Percentiles rank a stretch among this genome's conserved stretches.
These are phyloP conservation scores for Cladophialophora exuberans DNA, from an alignment of 2,329 filamentous ascomycete species.

Conservation along the genomic window DNA sequence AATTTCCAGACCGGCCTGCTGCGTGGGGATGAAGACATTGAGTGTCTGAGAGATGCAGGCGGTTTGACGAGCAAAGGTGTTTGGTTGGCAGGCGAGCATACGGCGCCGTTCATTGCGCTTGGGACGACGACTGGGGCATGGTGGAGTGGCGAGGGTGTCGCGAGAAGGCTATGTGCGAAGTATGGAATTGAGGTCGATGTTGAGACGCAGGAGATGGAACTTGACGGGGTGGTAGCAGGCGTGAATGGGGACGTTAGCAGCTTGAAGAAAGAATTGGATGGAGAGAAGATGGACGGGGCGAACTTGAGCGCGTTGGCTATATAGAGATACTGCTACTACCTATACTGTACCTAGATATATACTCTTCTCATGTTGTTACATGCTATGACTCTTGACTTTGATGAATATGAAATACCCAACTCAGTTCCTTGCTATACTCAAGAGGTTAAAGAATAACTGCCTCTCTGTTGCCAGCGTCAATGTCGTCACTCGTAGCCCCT, in stretches of 20 bases:
- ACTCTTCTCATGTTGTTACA: no score
- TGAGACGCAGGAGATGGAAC: background rate
- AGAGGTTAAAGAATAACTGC: no score
- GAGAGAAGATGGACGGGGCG: conserved; percentile 15
- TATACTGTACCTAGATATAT: background rate
- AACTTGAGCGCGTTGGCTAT: conserved; percentile 26
- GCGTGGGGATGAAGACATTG: conserved; percentile 72
- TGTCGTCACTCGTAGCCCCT: no score
- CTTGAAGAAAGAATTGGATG: conserved; percentile 18
- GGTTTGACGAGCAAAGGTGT: conserved; percentile 56
- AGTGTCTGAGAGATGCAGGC: conserved; percentile 57
- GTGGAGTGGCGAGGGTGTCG: conserved; percentile 85
- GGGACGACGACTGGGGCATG: conserved; percentile 90
- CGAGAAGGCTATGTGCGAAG: conserved; percentile 50
- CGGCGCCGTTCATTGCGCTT: conserved; percentile 83
- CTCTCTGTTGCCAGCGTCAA: no score
- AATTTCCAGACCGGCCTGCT: conserved; percentile 81
- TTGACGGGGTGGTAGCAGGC: background rate
- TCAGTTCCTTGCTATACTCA: no score
- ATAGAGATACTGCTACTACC: background rate
- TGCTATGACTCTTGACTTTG: no score
- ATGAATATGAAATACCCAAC: no score
- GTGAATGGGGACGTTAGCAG: conserved; percentile 1
- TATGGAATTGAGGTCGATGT: conserved; percentile 21
- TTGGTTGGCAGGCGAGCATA: conserved; percentile 91